Evolutionary conservation across 1,139 yeast species (phyloP), one percentile per base, ranked within the genome.

Genomic region (Pichia sp.): DNA sequence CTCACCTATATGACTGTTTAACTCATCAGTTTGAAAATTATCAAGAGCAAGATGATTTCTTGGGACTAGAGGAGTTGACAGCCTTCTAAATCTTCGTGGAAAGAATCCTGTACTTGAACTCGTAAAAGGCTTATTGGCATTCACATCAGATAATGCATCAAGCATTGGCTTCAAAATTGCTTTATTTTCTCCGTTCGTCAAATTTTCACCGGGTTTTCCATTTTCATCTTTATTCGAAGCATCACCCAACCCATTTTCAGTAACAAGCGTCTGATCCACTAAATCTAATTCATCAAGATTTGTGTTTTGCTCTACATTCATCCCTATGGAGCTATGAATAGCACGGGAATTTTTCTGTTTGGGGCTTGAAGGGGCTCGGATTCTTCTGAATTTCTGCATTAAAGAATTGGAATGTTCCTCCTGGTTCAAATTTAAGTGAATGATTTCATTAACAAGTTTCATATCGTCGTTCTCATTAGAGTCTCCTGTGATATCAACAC

Each of bases 61-160:
- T n/a, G n/a, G n/a, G n/a, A n/a, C 84, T 45, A 83, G 67, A 2
- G 95, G 95, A 0, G 94, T 94, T 0, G 94, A 85, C 0, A 84
- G 94, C 46, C 94, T 69, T 49, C 92, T 68, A 31, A 85, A 66
- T 4, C 78, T 77, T 45, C 75, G 66, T 44, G 72, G 82, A 55
- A 77, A 69, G 29, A 49, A 46, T 3, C 56, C n/a, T n/a, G n/a
- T n/a, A n/a, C n/a, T n/a, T n/a, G n/a, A n/a, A n/a, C 34, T 38
- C 10, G 39, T 38, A 5, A n/a, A n/a, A n/a, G n/a, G n/a, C n/a
- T n/a, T n/a, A n/a, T n/a, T n/a, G n/a, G n/a, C n/a, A n/a, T n/a
- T n/a, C n/a, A n/a, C n/a, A n/a, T n/a, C n/a, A n/a, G n/a, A n/a
- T n/a, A n/a, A n/a, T n/a, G n/a, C n/a, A n/a, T n/a, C n/a, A n/a